These are phyloP conservation scores for Melanopsichium pennsylvanicum DNA, from an alignment of 1,284 basidiomycete genomes.

Conservation along the genomic window DNA sequence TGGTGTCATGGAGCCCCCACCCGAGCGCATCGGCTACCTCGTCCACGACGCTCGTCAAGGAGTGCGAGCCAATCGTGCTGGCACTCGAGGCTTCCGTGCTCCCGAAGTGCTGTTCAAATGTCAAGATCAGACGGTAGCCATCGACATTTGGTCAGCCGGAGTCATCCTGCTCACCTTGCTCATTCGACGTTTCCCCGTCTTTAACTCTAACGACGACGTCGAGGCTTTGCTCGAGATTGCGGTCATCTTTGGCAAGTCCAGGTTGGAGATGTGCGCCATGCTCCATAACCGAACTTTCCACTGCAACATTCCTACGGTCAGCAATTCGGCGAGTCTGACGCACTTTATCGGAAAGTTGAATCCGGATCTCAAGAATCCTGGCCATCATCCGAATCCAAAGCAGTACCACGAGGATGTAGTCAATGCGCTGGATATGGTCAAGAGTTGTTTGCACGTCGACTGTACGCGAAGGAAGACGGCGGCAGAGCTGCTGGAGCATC, in stretches of 20 bases:
- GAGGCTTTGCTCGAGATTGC: conserved; percentile 96
- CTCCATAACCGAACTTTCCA: conserved; percentile 73
- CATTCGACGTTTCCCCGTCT: conserved; percentile 89
- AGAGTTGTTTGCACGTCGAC: conserved; percentile 58
- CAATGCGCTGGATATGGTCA: conserved; percentile 57
- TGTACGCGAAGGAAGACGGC: conserved; percentile 60
- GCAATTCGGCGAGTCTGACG: conserved; percentile 37
- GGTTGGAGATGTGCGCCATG: conserved; percentile 85
- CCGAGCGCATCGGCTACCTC: conserved; percentile 60
- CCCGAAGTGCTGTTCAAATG: conserved; percentile 97
- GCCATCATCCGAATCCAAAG: conserved; percentile 51
- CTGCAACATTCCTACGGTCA: conserved; percentile 54
- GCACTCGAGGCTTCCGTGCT: conserved; percentile 94
- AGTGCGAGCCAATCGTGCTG: conserved; percentile 94
- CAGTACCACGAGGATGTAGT: conserved; percentile 50
- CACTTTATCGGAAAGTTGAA: conserved; percentile 59
- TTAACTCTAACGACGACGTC: conserved; percentile 91
- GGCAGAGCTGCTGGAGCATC: conserved; percentile 51
- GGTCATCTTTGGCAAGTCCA: conserved; percentile 80
- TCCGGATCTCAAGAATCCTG: conserved; percentile 49
- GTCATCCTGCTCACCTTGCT: conserved; percentile 92
- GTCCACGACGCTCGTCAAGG: conserved; percentile 70
- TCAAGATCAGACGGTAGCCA: conserved; percentile 86
- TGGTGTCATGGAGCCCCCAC: conserved; percentile 54
- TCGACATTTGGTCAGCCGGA: conserved; percentile 96